Base-by-base conservation (phyloP, 345 rosid species). In the Brassica nigra region DNA sequence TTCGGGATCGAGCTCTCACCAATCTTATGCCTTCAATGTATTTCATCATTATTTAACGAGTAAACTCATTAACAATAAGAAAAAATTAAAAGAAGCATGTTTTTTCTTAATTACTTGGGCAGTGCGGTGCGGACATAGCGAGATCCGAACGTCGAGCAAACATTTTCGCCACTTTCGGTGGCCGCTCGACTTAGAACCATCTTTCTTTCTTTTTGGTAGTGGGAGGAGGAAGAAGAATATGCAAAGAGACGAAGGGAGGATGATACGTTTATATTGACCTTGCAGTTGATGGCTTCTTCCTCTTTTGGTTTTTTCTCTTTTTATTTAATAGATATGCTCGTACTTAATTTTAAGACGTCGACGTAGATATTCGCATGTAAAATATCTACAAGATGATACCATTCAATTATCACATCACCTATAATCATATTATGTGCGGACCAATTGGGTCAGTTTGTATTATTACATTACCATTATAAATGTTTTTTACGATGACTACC, bases 1-100 rank as follows among this genome's bases (percentile, higher is more conserved):
- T 94, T 94, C 0, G 97, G 98, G 37, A 90, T 92, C n/a, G 97
- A 91, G 69, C 62, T 89, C 78, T 94, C 95, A 49, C 92, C 88
- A 82, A 94, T 92, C 87, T 58, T 77, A 81, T 89, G 88, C 90
- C 98, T 93, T 55, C 27, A 30, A 42, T 42, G 31, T 11, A 64
- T 44, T 63, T 62, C 61, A 9, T n/a, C 8, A 64, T 3, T 9
- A 11, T 15, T 42, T 7, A 29, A 57, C n/a, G 14, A 33, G 16
- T 6, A 47, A 29, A 3, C 18, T 20, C 31, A 66, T 8, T 4
- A 74, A 49, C 34, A 8, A 31, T 47, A 47, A 11, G 62, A 33
- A 16, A 15, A 49, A 0, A 57, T 18, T 0, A 49, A 14, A 9
- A 58, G 31, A 58, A 31, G 5, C 0, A 28, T 33, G n/a, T 33